A percentile compares a stretch with the other conserved stretches of the same genome.
These are phyloP conservation scores for Cornus controversa DNA, from an alignment of 148 eudicot species.

Conservation along the genomic window DNA sequence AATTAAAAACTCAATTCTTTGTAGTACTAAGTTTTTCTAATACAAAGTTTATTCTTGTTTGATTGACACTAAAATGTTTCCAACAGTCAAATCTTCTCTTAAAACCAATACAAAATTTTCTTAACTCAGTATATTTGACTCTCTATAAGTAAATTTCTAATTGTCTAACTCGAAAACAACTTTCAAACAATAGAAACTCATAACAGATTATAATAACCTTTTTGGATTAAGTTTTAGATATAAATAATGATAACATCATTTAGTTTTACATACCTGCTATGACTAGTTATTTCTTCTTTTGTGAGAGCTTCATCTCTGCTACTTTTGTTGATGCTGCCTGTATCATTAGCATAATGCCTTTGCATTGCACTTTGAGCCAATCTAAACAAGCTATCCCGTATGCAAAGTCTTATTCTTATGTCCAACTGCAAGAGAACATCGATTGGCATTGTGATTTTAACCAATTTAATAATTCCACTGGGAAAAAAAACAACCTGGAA, in stretches of 20 bases:
- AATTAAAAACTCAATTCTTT: no score
- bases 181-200: background rate
- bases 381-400: constrained; percentile 78
- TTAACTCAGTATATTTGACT: no score
- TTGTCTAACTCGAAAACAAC: background rate
- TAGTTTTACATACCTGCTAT: constrained; percentile 52
- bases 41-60: no score
- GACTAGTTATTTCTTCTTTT: constrained; percentile 38
- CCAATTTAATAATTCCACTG: background rate
- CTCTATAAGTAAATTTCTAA: no score
- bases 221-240: background rate
- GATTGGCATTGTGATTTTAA: background rate
- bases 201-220: background rate
- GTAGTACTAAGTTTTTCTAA: no score
- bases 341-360: constrained; percentile 55
- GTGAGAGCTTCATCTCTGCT: constrained; percentile 20
- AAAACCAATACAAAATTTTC: no score
- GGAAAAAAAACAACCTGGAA: constrained; percentile 7
- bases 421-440: constrained; percentile 55
- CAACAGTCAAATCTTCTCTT: no score
- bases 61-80: no score
- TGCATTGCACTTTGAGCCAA: constrained; percentile 70
- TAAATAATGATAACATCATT: background rate
- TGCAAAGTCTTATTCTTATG: constrained; percentile 51
- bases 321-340: constrained; percentile 35